A percentile compares a stretch with the other conserved stretches of the same genome.
These are phyloP conservation scores for Jacaranda copaia DNA, from an alignment of 257 asterid species.

Conservation along the genomic window DNA sequence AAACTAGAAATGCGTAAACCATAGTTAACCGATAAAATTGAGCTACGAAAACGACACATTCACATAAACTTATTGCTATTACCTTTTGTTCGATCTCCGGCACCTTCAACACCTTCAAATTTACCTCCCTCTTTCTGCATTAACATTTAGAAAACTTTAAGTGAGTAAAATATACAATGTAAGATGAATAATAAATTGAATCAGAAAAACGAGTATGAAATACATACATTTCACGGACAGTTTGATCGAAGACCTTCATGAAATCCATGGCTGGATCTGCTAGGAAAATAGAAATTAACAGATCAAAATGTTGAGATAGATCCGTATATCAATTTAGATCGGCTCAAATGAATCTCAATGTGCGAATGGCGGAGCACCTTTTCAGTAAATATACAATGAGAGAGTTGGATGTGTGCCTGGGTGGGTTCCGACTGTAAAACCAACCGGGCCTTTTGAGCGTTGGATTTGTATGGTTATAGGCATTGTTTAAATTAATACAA, in stretches of 20 bases:
- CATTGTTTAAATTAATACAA: no score
- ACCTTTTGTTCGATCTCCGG: conserved; percentile 99
- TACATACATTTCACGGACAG: conserved; percentile 93
- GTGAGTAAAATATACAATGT: background rate
- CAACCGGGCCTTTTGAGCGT: background rate
- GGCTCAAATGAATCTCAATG: conserved; percentile 22
- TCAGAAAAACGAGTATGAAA: conserved; percentile 23
- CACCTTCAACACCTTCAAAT: conserved; percentile 92
- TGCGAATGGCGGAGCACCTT: conserved; percentile 28
- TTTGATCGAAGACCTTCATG: conserved; percentile 94
- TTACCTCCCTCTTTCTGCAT: conserved; percentile 97
- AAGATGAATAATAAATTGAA: conserved; percentile 7
- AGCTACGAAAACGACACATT: conserved; percentile 21
- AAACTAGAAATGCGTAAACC: background rate
- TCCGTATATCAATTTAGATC: conserved; percentile 34
- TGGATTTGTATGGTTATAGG: background rate
- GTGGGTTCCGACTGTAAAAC: conserved; percentile 2
- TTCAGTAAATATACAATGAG: conserved; percentile 24
- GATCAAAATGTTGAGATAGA: conserved; percentile 43
- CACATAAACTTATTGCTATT: background rate
- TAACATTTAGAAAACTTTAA: background rate
- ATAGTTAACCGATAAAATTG: background rate
- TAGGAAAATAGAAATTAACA: conserved; percentile 3
- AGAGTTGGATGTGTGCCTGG: background rate
- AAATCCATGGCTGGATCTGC: conserved; percentile 93